Evolutionary conservation across 1,284 basidiomycete genomes (phyloP), one percentile per base, ranked within the genome.

Genomic region (Waitea zeae): DNA sequence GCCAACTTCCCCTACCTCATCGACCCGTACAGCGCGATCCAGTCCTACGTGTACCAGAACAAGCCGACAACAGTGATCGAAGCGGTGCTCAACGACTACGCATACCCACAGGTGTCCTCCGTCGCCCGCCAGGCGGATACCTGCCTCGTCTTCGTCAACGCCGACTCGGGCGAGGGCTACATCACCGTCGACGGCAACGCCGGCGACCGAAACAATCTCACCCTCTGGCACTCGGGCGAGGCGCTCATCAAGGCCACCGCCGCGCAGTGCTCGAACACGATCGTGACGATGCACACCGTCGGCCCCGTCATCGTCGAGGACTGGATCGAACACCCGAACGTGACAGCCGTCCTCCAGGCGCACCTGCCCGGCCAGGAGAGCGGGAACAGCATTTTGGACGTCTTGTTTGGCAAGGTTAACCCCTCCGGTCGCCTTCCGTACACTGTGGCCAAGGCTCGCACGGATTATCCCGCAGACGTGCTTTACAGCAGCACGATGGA

Each of bases 101-200:
- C 77, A 40, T 43, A 67, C 6, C 48, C 47, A 4, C 54, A 48
- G 6, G 74, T 64, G 1, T 51, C 51, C 3, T 53, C 47, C 5
- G 61, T 62, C n/a, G 76, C 75, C 0, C 42, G 41, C 6, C 18
- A 12, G 15, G 69, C 68, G 32, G 72, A 70, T 37, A 58, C 65
- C n/a, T 69, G 71, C 1, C 56, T 77, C 32, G 76, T 80, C 5
- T 75, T 79, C 48, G 69, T 67, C 22, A 71, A 73, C 38, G 69
- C 73, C 1, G 56, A 60, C 41, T 54, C 53, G 36, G 57, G 56
- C 4, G 56, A 59, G 43, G 56, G 53, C 4, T 70, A 81, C 48
- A 58, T 70, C 29, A 62, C 62, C 3, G 72, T 80, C 2, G 68
- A 70, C 30, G 69, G 69, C 2, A 75, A 73, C 41, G 60, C 62